phyloP scores from a whole-genome alignment of 2,329 filamentous ascomycete genomes.

The Colletotrichum liaoningense region DNA sequence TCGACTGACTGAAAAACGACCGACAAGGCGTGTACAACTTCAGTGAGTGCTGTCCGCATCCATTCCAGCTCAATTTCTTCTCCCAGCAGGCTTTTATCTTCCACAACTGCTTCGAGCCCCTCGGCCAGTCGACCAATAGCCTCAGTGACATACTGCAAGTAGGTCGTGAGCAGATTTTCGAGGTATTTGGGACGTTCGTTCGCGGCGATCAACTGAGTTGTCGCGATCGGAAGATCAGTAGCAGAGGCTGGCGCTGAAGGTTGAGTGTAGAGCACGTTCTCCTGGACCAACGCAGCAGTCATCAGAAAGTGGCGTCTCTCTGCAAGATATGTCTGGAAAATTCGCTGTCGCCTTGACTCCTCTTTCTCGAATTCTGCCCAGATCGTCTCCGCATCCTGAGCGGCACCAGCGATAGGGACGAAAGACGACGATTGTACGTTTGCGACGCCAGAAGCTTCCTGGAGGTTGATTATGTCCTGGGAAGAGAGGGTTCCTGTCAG shows the following conservation, averaged over 20 bases:
- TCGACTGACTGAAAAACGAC: constrained; percentile 79
- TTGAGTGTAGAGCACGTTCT: constrained; percentile 58
- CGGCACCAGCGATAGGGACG: constrained; percentile 62
- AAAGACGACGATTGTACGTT: constrained; percentile 70
- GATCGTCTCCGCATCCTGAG: constrained; percentile 65
- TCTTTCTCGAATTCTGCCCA: constrained; percentile 71
- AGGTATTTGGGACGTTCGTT: constrained; percentile 45
- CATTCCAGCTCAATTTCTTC: constrained; percentile 70
- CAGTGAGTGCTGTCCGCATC: constrained; percentile 72
- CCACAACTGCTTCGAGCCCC: constrained; percentile 62
- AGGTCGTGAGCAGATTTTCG: constrained; percentile 59
- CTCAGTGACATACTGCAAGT: constrained; percentile 57
- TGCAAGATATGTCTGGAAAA: constrained; percentile 77
- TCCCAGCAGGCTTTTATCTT: constrained; percentile 58
- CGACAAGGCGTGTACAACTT: constrained; percentile 79
- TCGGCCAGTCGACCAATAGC: constrained; percentile 62
- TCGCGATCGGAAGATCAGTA: constrained; percentile 19
- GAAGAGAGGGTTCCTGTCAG: constrained; percentile 79
- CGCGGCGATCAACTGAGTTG: constrained; percentile 2
- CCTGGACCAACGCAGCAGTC: constrained; percentile 67
- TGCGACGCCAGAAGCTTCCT: constrained; percentile 76
- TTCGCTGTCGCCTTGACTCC: constrained; percentile 71
- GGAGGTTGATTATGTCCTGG: constrained; percentile 81
- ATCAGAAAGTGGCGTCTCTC: constrained; percentile 78
- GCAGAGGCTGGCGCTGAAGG: constrained; percentile 35